Conservation (phyloP, 192 early-diverging fungal genomes). For the Haplosporangium gracile region DNA sequence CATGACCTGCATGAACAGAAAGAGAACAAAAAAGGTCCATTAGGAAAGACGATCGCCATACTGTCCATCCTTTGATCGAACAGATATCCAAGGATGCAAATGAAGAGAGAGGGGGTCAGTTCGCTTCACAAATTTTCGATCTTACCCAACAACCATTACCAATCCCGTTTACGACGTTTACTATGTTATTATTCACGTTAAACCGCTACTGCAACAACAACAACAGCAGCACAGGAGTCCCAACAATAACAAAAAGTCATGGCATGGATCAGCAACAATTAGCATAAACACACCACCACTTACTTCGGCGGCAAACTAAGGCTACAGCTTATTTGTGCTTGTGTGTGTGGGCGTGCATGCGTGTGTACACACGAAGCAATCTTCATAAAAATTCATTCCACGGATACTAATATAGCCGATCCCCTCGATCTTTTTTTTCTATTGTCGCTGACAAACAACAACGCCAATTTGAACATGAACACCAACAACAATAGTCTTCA, state of each 20-base stretch:
- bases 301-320: neutral
- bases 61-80: neutral
- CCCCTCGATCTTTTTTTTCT: constrained; percentile 5
- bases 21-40: neutral
- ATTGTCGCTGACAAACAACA: constrained; percentile 11
- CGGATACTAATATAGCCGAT: constrained; percentile 15
- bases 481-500: constrained; percentile 67
- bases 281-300: neutral
- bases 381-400: neutral
- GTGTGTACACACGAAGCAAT: neutral
- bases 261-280: constrained; percentile 6
- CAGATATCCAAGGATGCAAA: neutral
- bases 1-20: neutral
- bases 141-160: constrained; percentile 3
- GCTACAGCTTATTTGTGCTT: neutral
- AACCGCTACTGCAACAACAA: neutral
- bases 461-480: neutral
- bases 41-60: neutral
- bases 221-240: neutral
- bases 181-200: neutral
- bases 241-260: neutral
- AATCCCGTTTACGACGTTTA: constrained; percentile 5
- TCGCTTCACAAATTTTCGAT: neutral
- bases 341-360: neutral
- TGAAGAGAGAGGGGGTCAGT: neutral